Percentiles rank a stretch among this genome's conserved stretches.
Evolutionary conservation across 495 filamentous ascomycete genomes (phyloP).

Genomic region (Xylaria sp.): DNA sequence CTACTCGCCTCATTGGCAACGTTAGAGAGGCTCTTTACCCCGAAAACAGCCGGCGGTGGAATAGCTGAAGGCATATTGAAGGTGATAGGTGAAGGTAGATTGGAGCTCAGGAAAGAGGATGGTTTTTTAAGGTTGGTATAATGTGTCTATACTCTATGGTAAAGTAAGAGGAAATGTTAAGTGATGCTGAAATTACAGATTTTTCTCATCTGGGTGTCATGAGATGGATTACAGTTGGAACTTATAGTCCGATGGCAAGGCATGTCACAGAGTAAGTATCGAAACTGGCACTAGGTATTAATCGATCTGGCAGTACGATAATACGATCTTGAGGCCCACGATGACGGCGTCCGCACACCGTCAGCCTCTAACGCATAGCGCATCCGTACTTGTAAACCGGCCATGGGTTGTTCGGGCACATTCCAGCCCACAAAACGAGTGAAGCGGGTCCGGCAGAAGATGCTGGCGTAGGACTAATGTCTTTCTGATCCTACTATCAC

Average conservation of each 20-base stretch:
- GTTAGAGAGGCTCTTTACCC: slow-evolving; percentile 19
- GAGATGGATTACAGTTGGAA: background rate
- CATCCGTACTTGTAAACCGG: background rate
- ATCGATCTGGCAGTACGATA: background rate
- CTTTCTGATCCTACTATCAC: slow-evolving; percentile 24
- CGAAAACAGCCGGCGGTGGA: slow-evolving; percentile 29
- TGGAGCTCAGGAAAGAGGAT: background rate
- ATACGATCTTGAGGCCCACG: background rate
- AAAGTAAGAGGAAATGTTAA: background rate
- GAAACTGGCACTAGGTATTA: background rate
- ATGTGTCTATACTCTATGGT: background rate
- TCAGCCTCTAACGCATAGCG: background rate
- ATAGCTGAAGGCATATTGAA: slow-evolving; percentile 47
- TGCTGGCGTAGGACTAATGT: slow-evolving; percentile 1
- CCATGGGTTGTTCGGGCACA: background rate
- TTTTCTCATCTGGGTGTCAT: background rate
- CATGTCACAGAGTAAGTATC: background rate
- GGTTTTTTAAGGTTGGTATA: background rate
- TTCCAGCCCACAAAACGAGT: slow-evolving; percentile 2
- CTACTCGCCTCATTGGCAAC: slow-evolving; percentile 29
- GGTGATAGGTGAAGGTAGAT: too few species aligned
- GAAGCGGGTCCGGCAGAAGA: slow-evolving; percentile 33
- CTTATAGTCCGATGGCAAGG: slow-evolving; percentile 1
- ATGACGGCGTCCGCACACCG: background rate
- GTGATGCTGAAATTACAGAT: background rate